Evolutionary conservation across 176 grass and related monocot species (phyloP).

Genomic region (Ampelocalamus luodianensis): DNA sequence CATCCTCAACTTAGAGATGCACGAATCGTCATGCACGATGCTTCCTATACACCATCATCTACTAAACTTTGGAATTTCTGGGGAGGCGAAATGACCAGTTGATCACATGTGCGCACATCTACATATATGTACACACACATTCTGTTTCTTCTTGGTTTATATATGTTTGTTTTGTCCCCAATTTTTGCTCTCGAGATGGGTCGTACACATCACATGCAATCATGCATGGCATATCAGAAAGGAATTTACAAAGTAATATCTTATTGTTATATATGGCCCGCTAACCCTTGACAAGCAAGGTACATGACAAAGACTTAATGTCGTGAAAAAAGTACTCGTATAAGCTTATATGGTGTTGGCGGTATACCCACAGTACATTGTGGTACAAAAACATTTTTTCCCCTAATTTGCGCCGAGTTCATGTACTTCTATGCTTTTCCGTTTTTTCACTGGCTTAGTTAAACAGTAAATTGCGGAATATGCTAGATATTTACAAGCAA

Average conservation of each 20-base stretch:
- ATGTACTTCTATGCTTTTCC: neutral
- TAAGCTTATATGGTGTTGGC: neutral
- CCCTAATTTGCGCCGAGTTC: neutral
- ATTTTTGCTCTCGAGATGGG: neutral
- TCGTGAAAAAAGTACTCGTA: neutral
- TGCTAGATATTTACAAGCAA: neutral
- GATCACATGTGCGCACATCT: conserved; percentile 40
- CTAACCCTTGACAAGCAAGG: conserved; percentile 1
- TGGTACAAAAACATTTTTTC: neutral
- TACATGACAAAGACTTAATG: conserved; percentile 46
- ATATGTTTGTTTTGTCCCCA: conserved; percentile 4
- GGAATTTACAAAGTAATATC: conserved; percentile 23
- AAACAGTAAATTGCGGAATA: neutral
- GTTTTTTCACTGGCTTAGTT: neutral
- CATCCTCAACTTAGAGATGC: neutral
- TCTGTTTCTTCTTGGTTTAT: conserved; percentile 2
- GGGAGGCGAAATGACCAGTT: conserved; percentile 26
- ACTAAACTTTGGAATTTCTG: conserved; percentile 36
- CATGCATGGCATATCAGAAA: neutral
- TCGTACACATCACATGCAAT: conserved; percentile 43
- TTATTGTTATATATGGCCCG: neutral
- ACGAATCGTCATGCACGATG: neutral
- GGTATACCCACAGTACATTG: neutral
- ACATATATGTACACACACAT: neutral
- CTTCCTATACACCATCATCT: conserved; percentile 6